Evolutionary conservation across 495 filamentous ascomycete genomes (phyloP), one percentile per base, ranked within the genome.

Genomic region (Penicillium salamii): DNA sequence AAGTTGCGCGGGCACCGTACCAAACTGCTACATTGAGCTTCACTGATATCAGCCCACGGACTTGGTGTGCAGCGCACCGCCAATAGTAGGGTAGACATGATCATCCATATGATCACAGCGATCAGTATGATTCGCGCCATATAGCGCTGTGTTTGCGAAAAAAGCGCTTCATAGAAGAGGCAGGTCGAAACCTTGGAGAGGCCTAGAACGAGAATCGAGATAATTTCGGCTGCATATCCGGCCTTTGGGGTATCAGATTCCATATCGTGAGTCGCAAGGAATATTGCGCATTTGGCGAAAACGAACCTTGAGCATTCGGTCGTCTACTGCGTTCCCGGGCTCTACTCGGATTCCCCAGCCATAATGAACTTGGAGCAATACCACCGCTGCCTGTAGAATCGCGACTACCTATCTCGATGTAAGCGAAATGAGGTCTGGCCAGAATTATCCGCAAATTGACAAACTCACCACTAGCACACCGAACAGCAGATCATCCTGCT

Each of bases 401-500:
- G 59, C 49, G 7, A 48, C 38, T 12, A 49, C 15, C 59, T 62
- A 46, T 23, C n/a, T 18, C 2, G 17, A 17, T 3, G 19, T 24
- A 21, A 15, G n/a, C 11, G 23, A 5, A 36, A 3, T 11, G 29
- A 32, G 24, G 5, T 9, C 24, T 28, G 24, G 24, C 24, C 24
- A 32, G 3, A 3, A 32, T 32, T 7, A 7, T 40, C 6, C 38
- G 7, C 39, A 11, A 6, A 15, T 32, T 29, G n/a, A 12, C 17
- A 21, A 1, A 23, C 15, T 7, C 53, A 65, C 65, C 55, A 65
- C 59, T 4, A 59, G 50, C 13, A 20, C 41, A 5, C 21, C 40
- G 42, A 68, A 58, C 2, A 56, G 13, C 20, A 54, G 59, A 35
- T 65, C 65, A 46, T 65, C 62, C 3, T 31, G 26, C 23, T 59